Conservation (phyloP, 371 early-diverging fungal species). For the Mortierella sp. region DNA sequence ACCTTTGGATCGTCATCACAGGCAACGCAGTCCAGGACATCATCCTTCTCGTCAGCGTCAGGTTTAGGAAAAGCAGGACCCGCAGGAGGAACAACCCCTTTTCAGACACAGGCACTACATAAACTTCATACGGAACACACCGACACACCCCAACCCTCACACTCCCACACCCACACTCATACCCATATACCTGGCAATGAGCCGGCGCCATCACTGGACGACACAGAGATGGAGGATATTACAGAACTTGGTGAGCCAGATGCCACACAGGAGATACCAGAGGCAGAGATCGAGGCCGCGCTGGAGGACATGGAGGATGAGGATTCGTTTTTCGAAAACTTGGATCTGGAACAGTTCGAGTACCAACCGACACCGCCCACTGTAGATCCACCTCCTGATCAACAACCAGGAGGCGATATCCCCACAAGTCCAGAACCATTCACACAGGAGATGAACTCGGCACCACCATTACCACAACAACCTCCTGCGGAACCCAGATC, state of each 20-base stretch:
- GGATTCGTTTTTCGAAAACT: conserved; percentile 11
- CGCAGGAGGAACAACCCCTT: background rate
- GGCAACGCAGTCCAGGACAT: background rate
- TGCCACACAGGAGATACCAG: background rate
- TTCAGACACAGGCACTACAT: background rate
- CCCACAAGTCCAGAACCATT: background rate
- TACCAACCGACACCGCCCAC: conserved; percentile 15
- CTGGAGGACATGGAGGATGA: conserved; percentile 7
- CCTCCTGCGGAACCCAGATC: background rate
- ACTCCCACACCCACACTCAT: too few species aligned
- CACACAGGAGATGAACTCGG: background rate
- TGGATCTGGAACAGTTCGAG: conserved; percentile 27
- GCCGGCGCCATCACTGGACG: background rate
- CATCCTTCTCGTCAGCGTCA: background rate
- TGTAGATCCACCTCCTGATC: background rate
- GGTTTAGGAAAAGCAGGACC: background rate
- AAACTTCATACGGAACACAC: background rate
- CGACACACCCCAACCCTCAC: background rate
- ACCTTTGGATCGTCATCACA: conserved; percentile 8
- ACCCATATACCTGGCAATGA: background rate
- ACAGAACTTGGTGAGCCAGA: background rate
- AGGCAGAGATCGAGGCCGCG: background rate
- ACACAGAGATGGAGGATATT: background rate
- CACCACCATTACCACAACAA: background rate
- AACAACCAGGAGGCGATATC: background rate